Base-by-base conservation (phyloP, 1,139 yeast species). In the Geotrichum citri-aurantii region DNA sequence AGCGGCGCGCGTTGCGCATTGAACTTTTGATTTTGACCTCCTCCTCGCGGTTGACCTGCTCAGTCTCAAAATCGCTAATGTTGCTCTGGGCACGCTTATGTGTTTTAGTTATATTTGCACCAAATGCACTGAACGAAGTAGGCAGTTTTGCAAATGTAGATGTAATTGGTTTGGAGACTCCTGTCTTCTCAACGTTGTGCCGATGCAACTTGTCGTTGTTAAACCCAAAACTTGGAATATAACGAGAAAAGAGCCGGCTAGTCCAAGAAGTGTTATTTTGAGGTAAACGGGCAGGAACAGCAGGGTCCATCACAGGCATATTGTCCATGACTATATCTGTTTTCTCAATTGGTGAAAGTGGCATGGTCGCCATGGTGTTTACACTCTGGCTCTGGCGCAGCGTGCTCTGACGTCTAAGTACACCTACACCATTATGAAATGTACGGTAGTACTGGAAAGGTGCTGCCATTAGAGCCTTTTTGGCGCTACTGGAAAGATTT, bases 371-470 rank as follows among this genome's bases (percentile, higher is more conserved):
- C 40, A 33, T 33, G 17, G 40, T 14, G 21, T 24, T 26, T 11
- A 46, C 48, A 31, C 55, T 50, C 14, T 50, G 58, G n/a, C 48
- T 50, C 33, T 55, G 58, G 27, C 58, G 52, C 12, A 50, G 44
- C 8, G 23, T 49, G 14, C 54, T 37, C 27, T 59, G 61, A 19
- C 61, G 51, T 6, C 57, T 50, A 6, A 53, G 49, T 4, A 56
- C 46, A 12, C 56, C 58, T 2, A 57, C 55, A 3, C 58, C 59
- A 46, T 54, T 53, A 31, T 55, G 55, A 44, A 48, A 54, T 1
- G 57, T 52, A 3, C 57, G 27, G 48, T 52, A 59, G 24, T 55
- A 55, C 23, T 46, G 58, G 19, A 56, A 56, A 10, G 59, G 61
- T 10, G 57, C 56, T 2, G 60, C 50, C 50, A 24, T 14, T 37